Conservation (phyloP, 208 protist genomes). For the Trypanosoma scelopori region DNA sequence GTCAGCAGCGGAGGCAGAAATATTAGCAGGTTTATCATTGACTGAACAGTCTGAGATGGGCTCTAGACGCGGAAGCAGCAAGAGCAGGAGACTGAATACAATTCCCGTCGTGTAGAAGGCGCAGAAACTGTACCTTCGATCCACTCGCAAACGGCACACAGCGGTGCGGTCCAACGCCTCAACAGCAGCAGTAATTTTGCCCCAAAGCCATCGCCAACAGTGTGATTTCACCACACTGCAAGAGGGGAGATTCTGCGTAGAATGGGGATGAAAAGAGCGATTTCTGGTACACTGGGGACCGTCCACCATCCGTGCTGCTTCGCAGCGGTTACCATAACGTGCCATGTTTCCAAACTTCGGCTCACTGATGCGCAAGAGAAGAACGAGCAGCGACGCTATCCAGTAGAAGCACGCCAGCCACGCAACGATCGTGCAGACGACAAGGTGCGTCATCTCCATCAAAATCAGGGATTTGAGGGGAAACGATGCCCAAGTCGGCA, state of each 20-base stretch:
- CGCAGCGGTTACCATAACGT: constrained; percentile 46
- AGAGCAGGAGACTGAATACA: constrained; percentile 21
- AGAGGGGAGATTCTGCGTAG: neutral
- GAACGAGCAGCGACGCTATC: constrained; percentile 34
- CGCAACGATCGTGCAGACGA: neutral
- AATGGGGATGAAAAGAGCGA: neutral
- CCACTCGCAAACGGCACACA: constrained; percentile 32
- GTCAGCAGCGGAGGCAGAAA: too few relatives aligned
- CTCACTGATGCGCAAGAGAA: constrained; percentile 37
- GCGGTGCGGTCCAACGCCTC: constrained; percentile 14
- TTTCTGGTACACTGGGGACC: neutral
- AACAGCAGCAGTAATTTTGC: neutral
- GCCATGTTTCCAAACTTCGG: constrained; percentile 37
- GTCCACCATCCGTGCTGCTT: neutral
- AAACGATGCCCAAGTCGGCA: neutral
- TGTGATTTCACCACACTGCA: neutral
- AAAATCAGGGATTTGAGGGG: constrained; percentile 16
- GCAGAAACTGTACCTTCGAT: constrained; percentile 40
- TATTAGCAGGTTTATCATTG: too few relatives aligned
- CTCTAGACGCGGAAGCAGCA: neutral
- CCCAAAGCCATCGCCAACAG: neutral
- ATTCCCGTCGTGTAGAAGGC: constrained; percentile 58
- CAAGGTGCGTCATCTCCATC: neutral
- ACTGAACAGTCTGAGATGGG: too few relatives aligned
- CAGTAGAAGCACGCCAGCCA: constrained; percentile 48